Base-by-base conservation (phyloP, 169 alveolate species). In the Perkinsus marinus region DNA sequence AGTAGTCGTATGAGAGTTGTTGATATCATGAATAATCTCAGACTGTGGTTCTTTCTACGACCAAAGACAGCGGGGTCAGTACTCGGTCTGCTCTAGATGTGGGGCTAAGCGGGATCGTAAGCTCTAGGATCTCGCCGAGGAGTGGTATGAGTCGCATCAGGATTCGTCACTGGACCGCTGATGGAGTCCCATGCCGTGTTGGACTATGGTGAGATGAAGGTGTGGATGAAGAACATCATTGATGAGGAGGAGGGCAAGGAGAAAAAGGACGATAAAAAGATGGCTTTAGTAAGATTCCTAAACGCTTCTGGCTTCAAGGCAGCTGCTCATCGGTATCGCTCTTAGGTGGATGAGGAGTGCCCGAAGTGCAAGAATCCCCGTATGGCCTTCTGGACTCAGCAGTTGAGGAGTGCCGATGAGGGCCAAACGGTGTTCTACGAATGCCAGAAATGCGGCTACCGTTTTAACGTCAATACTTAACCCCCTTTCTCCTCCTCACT, bases 401-500 rank as follows among this genome's bases (percentile, higher is more conserved):
- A 90, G 39, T n/a, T 47, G 39, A 0, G 91, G 17, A n/a, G 43
- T 19, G 91, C 91, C 0, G 91, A 90, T 39, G 91, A 90, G 39
- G 91, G 91, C 19, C 91, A 90, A 26, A 90, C 91, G 69, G 43
- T 43, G 39, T 90, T 39, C 91, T 90, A 90, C 69, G 69, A 90
- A 39, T 90, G 91, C 69, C n/a, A 37, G 68, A 90, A 90, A 13
- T 90, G 91, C 91, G 69, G 57, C 91, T 90, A 41, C 46, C 68
- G 91, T 2, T 57, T 57, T 30, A 57, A 57, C 79, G 79, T 57
- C 34, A 57, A 57, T 26, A 57, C 79, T 13, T 57, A 16, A 57
- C 7, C 22, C 5, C 5, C 79, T 57, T 41, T 3, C 46, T 10
- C 3, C 46, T 10, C 3, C 46, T 41, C 37, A 57, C 26, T 30